These are phyloP conservation scores for Linnemannia zychae DNA, from an alignment of 192 early-diverging fungal species.

Conservation along the genomic window DNA sequence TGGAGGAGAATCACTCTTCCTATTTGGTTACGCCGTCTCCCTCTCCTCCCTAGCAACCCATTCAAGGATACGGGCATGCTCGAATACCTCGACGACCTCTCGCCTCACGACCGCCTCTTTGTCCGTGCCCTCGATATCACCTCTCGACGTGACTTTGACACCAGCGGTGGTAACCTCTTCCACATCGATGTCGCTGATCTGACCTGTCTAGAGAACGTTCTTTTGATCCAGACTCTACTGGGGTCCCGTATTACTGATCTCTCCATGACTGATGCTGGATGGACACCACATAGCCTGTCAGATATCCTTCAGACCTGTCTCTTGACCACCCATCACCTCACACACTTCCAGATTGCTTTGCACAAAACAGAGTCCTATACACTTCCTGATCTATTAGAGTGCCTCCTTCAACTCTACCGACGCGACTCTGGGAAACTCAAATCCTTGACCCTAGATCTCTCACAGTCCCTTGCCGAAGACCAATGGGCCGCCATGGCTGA, in stretches of 20 bases:
- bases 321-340: constrained; percentile 24
- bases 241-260: constrained; percentile 36
- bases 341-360: constrained; percentile 41
- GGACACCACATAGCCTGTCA: constrained; percentile 24
- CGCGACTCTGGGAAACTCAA: constrained; percentile 21
- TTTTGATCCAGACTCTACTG: constrained; percentile 39
- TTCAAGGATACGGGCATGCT: constrained; percentile 47
- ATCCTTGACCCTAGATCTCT: constrained; percentile 28
- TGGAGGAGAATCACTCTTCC: constrained; percentile 46
- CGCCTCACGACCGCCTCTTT: constrained; percentile 26
- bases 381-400: constrained; percentile 14
- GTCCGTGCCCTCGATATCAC: constrained; percentile 46
- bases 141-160: constrained; percentile 37
- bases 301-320: constrained; percentile 20
- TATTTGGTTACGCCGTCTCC: constrained; percentile 35
- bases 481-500: constrained; percentile 31
- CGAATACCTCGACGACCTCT: constrained; percentile 15
- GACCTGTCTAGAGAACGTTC: constrained; percentile 31
- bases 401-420: constrained; percentile 22
- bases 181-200: constrained; percentile 34
- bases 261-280: constrained; percentile 42
- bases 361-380: constrained; percentile 28
- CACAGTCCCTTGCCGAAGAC: constrained; percentile 4
- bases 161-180: constrained; percentile 20
- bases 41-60: constrained; percentile 40